A percentile compares a stretch with the other conserved stretches of the same genome.
These are phyloP conservation scores for Cladophialophora exuberans DNA, from an alignment of 2,329 filamentous ascomycete genomes.

Conservation along the genomic window DNA sequence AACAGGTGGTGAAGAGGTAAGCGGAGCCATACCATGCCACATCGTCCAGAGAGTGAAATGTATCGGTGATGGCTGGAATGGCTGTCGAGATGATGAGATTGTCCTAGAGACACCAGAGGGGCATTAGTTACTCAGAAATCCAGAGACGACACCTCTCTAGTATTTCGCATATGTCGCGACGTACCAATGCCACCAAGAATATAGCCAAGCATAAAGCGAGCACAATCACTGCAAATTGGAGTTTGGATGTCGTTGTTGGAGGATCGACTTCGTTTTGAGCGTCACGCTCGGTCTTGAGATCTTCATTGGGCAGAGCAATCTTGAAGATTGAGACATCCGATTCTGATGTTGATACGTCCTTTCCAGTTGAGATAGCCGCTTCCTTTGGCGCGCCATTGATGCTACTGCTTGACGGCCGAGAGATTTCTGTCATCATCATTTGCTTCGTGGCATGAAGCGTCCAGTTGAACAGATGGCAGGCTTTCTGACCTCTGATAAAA, in stretches of 20 bases:
- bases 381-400: too few relatives aligned
- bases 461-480: too few relatives aligned
- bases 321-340: neutral
- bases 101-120: conserved; percentile 8
- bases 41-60: conserved; percentile 51
- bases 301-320: neutral
- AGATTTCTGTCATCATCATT: too few relatives aligned
- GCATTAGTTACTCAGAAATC: too few relatives aligned
- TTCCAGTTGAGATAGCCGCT: too few relatives aligned
- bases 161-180: neutral
- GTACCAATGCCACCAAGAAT: conserved; percentile 3
- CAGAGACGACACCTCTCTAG: neutral
- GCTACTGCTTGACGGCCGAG: too few relatives aligned
- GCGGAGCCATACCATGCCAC: conserved; percentile 54
- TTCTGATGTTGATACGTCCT: neutral
- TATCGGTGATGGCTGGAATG: conserved; percentile 52
- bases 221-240: neutral
- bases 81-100: conserved; percentile 48
- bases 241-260: neutral
- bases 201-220: neutral
- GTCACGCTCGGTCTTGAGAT: neutral
- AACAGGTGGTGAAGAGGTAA: conserved; percentile 49
- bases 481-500: too few relatives aligned
- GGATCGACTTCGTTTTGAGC: neutral
- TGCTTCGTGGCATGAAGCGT: too few relatives aligned